Evolutionary conservation across 2,329 filamentous ascomycete genomes (phyloP).

Genomic region (Trichoderma gracile): DNA sequence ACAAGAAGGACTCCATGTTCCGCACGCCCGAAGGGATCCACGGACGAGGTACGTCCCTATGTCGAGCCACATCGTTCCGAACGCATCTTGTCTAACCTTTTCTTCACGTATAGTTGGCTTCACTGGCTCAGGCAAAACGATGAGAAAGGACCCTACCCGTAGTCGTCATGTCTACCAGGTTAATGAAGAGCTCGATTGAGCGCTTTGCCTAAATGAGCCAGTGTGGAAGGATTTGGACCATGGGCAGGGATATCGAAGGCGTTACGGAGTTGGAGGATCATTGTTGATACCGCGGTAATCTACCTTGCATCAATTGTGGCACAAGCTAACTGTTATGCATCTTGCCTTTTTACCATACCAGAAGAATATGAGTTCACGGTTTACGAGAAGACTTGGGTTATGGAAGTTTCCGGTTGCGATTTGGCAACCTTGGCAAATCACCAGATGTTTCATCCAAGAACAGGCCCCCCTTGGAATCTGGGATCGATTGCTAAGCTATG

Average conservation of each 20-base stretch:
- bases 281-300: constrained; percentile 40
- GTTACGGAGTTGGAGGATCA: constrained; percentile 29
- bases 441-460: constrained; percentile 19
- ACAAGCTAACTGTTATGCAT: constrained; percentile 46
- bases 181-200: constrained; percentile 70
- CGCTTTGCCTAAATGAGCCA: constrained; percentile 33
- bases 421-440: constrained; percentile 13
- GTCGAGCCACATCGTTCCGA: neutral
- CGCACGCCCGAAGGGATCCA: constrained; percentile 83
- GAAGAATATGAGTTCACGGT: constrained; percentile 24
- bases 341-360: constrained; percentile 15
- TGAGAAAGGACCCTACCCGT: constrained; percentile 87
- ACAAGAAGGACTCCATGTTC: constrained; percentile 96
- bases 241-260: constrained; percentile 24
- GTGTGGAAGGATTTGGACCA: constrained; percentile 27
- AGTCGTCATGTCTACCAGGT: constrained; percentile 83
- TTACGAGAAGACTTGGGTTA: constrained; percentile 24
- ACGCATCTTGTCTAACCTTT: constrained; percentile 29
- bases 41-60: constrained; percentile 68
- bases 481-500: constrained; percentile 26
- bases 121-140: constrained; percentile 89
- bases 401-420: constrained; percentile 2
- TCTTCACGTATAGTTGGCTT: constrained; percentile 73
- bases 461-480: constrained; percentile 15
- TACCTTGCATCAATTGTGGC: constrained; percentile 38